phyloP scores from a whole-genome alignment of 2,329 filamentous ascomycete genomes.

The Talaromyces sp. region DNA sequence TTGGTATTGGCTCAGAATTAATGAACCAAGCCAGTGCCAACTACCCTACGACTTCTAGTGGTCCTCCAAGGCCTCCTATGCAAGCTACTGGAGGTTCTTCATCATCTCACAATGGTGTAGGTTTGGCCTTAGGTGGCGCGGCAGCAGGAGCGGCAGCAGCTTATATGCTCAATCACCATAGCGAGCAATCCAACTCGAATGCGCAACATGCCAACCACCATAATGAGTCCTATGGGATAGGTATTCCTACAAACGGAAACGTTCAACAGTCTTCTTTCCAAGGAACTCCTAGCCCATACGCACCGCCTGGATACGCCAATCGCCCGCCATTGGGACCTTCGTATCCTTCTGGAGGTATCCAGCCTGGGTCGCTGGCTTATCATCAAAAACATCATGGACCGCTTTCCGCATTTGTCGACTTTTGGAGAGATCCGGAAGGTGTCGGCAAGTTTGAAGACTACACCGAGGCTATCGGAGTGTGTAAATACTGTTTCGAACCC shows the following conservation, averaged over 20 bases:
- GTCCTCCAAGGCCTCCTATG: conserved; percentile 23
- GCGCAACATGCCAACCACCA: conserved; percentile 11
- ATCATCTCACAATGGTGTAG: conserved; percentile 31
- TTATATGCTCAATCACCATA: conserved; percentile 39
- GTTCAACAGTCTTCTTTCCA: conserved; percentile 7
- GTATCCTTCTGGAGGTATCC: conserved; percentile 25
- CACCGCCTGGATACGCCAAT: not conserved
- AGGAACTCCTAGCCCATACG: conserved; percentile 12
- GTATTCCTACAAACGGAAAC: conserved; percentile 7
- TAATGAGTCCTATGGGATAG: conserved; percentile 12
- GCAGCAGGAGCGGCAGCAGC: conserved; percentile 43
- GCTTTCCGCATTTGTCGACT: conserved; percentile 55
- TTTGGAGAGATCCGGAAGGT: conserved; percentile 63
- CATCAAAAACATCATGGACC: conserved; percentile 56
- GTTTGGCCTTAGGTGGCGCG: conserved; percentile 36
- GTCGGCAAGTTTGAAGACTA: conserved; percentile 65
- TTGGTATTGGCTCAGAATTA: conserved; percentile 40
- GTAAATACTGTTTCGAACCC: conserved; percentile 63
- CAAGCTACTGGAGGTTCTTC: conserved; percentile 23
- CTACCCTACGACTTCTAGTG: conserved; percentile 21
- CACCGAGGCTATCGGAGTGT: conserved; percentile 64
- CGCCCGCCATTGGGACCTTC: conserved; percentile 4
- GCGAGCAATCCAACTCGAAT: conserved; percentile 29
- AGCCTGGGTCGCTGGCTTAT: conserved; percentile 44
- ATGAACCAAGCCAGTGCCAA: conserved; percentile 23